Conservation (phyloP, 1,284 basidiomycete genomes). For the Macrocystidia cucumis region DNA sequence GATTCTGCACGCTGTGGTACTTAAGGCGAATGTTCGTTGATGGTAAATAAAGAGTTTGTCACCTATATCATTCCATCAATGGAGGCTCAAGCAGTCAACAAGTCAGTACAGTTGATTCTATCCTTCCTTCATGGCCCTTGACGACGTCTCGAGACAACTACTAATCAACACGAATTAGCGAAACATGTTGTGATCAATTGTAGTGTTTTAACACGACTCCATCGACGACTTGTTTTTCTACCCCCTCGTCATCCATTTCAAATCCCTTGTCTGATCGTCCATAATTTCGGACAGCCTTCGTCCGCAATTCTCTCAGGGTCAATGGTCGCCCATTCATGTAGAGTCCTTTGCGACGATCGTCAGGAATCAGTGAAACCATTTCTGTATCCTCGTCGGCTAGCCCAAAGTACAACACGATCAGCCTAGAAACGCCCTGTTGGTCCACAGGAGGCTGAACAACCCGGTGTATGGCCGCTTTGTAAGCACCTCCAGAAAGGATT, state of each 20-base stretch:
- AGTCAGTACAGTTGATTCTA: no score
- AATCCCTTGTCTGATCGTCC: conserved; percentile 15
- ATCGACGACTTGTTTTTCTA: conserved; percentile 33
- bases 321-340: conserved; percentile 17
- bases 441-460: conserved; percentile 15
- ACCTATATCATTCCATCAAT: no score
- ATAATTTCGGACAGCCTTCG: conserved; percentile 17
- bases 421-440: conserved; percentile 12
- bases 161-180: no score
- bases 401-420: conserved; percentile 15
- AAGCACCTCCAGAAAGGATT: conserved; percentile 36
- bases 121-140: no score
- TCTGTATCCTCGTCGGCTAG: conserved; percentile 14
- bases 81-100: no score
- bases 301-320: conserved; percentile 21
- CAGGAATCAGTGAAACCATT: conserved; percentile 13
- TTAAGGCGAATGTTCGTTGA: no score
- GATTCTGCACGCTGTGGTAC: no score
- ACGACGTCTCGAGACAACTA: no score
- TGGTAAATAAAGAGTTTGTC: no score
- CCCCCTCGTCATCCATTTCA: conserved; percentile 20
- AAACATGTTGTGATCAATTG: no score
- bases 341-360: conserved; percentile 14
- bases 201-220: conserved; percentile 37
- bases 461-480: conserved; percentile 23